These are phyloP conservation scores for Coleophoma cylindrospora DNA, from an alignment of 2,329 filamentous ascomycete genomes.

Conservation along the genomic window DNA sequence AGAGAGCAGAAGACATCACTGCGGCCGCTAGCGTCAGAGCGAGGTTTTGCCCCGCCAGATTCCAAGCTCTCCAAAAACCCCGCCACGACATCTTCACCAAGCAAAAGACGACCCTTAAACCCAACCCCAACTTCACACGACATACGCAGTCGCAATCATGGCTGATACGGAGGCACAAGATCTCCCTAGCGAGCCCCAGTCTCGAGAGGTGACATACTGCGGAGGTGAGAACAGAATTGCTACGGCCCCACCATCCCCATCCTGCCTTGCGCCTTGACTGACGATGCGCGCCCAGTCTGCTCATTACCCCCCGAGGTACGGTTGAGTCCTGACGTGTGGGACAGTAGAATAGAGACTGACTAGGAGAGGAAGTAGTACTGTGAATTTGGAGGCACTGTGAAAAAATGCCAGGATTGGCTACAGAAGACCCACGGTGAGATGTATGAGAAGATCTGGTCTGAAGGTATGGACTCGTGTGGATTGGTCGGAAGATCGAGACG, in stretches of 20 bases:
- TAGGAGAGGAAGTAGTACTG: constrained; percentile 67
- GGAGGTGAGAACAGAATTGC: constrained; percentile 18
- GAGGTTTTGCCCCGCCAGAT: constrained; percentile 1
- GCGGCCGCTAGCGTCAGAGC: not conserved
- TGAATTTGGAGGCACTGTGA: constrained; percentile 93
- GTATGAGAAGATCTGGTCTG: constrained; percentile 79
- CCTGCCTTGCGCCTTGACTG: too few relatives aligned
- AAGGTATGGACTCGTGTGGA: constrained; percentile 49
- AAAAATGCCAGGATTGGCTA: constrained; percentile 97
- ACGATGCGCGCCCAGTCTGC: constrained; percentile 43
- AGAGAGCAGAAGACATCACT: too few relatives aligned
- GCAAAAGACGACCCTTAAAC: not conserved
- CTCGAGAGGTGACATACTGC: constrained; percentile 25
- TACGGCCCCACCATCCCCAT: constrained; percentile 2
- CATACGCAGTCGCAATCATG: constrained; percentile 8
- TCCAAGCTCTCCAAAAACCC: not conserved
- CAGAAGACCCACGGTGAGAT: constrained; percentile 66
- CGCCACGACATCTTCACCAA: not conserved
- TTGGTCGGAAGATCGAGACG: not conserved
- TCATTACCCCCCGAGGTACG: constrained; percentile 60
- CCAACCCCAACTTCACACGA: too few relatives aligned
- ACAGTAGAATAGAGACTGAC: constrained; percentile 8
- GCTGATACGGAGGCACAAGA: constrained; percentile 18
- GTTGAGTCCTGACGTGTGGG: not conserved
- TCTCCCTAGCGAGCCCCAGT: constrained; percentile 22